Conservation (phyloP, 495 filamentous ascomycete genomes). For the Geoglossum glabrum region DNA sequence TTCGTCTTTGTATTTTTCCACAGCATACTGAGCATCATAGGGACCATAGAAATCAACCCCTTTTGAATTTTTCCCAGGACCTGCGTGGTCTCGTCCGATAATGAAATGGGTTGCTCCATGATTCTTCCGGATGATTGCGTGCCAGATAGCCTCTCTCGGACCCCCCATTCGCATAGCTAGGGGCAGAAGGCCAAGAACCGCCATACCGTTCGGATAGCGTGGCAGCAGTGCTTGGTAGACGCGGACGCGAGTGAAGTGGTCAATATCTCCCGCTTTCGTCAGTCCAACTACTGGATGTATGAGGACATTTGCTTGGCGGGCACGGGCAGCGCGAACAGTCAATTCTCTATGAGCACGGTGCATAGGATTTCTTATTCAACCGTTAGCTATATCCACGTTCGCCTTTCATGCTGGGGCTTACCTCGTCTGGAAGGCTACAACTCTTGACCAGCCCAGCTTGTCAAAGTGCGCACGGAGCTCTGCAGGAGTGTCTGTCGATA, state of each 20-base stretch:
- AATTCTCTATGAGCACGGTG: conserved; percentile 94
- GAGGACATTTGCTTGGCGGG: conserved; percentile 90
- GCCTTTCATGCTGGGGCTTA: neutral
- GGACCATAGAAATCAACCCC: conserved; percentile 95
- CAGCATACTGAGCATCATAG: conserved; percentile 93
- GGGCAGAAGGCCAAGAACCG: conserved; percentile 83
- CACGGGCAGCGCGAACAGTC: conserved; percentile 87
- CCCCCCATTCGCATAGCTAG: conserved; percentile 99
- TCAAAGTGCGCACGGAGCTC: conserved; percentile 93
- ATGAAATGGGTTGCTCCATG: conserved; percentile 99
- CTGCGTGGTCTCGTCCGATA: conserved; percentile 92
- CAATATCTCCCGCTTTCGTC: conserved; percentile 97
- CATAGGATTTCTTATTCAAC: conserved; percentile 62
- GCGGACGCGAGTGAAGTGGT: conserved; percentile 97
- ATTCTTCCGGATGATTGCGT: conserved; percentile 99
- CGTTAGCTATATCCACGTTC: neutral
- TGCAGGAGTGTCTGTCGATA: conserved; percentile 58
- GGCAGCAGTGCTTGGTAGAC: conserved; percentile 95
- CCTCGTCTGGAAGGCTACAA: conserved; percentile 93
- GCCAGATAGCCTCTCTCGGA: conserved; percentile 96
- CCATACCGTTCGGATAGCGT: conserved; percentile 98
- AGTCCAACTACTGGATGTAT: conserved; percentile 97
- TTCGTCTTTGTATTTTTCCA: conserved; percentile 90
- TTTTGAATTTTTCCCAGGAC: conserved; percentile 89
- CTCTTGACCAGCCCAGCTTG: conserved; percentile 91